Percentiles rank a stretch among this genome's conserved stretches.
Evolutionary conservation across 2,329 filamentous ascomycete genomes (phyloP).

Genomic region (Chaetomium olivaceum): DNA sequence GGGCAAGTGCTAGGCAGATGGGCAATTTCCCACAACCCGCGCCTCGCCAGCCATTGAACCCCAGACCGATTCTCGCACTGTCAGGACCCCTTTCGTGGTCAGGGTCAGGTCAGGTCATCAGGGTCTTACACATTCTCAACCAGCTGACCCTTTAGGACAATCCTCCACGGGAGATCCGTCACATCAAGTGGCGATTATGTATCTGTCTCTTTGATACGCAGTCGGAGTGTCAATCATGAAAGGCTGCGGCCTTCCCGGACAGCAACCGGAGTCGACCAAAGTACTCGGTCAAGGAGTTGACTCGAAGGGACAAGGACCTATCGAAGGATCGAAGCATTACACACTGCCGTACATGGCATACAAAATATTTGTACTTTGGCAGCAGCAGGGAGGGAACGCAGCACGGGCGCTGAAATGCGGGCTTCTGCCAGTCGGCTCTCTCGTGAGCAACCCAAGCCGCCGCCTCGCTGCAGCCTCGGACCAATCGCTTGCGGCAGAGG

Average conservation of each 20-base stretch:
- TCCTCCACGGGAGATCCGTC: conserved; percentile 27
- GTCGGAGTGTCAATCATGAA: neutral
- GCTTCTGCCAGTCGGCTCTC: conserved; percentile 21
- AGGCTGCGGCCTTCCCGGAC: neutral
- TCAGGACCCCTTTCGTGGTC: neutral
- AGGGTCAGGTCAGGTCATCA: conserved; percentile 6
- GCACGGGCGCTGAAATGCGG: conserved; percentile 20
- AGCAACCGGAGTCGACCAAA: neutral
- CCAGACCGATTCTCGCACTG: conserved; percentile 23
- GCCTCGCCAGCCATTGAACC: neutral
- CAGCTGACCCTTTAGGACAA: conserved; percentile 20
- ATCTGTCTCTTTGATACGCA: neutral
- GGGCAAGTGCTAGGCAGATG: conserved; percentile 19
- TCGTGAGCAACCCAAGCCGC: conserved; percentile 14
- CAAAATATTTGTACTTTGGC: neutral
- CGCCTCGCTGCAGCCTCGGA: conserved; percentile 8
- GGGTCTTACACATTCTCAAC: conserved; percentile 14
- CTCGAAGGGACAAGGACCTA: neutral
- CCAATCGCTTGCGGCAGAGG: conserved; percentile 24
- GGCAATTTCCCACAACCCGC: conserved; percentile 25
- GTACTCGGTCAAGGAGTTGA: neutral
- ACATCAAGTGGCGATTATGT: conserved; percentile 9
- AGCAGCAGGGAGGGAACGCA: neutral
- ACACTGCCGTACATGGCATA: neutral
- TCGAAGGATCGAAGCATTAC: neutral